Evolutionary conservation across 345 rosid genomes (phyloP).

Genomic region (Corymbia maculata): DNA sequence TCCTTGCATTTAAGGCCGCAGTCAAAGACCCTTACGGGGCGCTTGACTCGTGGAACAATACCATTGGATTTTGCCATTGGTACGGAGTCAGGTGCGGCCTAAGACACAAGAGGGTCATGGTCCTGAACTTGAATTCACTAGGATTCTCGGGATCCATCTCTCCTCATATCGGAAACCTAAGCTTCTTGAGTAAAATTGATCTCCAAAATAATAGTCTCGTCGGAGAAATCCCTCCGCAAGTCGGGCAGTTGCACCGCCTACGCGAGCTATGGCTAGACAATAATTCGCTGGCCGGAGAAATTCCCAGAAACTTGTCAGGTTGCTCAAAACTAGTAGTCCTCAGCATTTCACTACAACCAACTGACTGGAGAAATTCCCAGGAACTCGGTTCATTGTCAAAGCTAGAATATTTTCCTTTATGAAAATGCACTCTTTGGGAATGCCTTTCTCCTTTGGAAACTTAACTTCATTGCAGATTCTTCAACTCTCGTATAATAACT

Average conservation of each 20-base stretch:
- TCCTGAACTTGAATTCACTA: neutral
- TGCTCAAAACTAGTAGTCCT: neutral
- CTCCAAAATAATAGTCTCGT: neutral
- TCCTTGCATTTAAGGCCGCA: neutral
- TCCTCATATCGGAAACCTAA: neutral
- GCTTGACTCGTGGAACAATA: neutral
- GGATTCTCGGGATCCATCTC: neutral
- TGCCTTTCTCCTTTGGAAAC: neutral
- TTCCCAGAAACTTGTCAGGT: fast-evolving
- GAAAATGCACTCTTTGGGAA: neutral
- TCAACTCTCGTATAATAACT: neutral
- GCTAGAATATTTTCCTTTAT: neutral
- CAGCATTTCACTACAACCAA: neutral
- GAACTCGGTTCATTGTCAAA: neutral
- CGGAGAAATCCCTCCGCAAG: neutral
- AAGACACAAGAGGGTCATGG: neutral
- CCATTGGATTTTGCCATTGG: neutral
- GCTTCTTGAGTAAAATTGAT: neutral
- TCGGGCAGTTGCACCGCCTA: neutral
- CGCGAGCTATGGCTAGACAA: neutral
- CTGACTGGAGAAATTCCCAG: neutral
- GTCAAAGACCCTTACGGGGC: neutral
- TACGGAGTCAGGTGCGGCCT: neutral
- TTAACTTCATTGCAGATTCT: neutral
- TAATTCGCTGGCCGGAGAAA: neutral